Conservation (phyloP, 495 filamentous ascomycete species). For the Amphirosellinia nigrospora region DNA sequence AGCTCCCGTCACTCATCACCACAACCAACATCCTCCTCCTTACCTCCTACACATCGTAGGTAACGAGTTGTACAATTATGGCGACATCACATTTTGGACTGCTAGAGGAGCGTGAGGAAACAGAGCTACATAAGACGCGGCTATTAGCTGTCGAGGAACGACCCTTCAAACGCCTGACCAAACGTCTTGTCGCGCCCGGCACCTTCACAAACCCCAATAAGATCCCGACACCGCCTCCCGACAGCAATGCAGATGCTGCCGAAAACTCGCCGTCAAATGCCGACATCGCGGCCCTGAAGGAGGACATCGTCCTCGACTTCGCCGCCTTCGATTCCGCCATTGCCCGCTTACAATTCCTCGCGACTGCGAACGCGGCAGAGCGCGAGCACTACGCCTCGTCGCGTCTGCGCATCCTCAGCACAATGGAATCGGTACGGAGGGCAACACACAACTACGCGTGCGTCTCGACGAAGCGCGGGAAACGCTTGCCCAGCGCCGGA, state of each 20-base stretch:
- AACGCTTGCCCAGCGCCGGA: conserved; percentile 77
- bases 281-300: conserved; percentile 66
- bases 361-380: conserved; percentile 81
- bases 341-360: conserved; percentile 84
- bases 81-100: conserved; percentile 41
- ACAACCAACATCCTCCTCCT: background rate
- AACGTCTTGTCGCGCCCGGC: conserved; percentile 72
- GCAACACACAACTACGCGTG: conserved; percentile 70
- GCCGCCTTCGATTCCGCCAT: conserved; percentile 81
- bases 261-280: conserved; percentile 42
- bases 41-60: background rate
- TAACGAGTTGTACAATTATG: conserved; percentile 25
- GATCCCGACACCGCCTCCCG: conserved; percentile 73
- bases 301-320: conserved; percentile 90
- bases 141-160: conserved; percentile 92
- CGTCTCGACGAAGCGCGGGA: conserved; percentile 79
- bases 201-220: conserved; percentile 60
- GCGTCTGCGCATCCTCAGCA: conserved; percentile 74
- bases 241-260: conserved; percentile 47
- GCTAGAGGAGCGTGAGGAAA: conserved; percentile 64
- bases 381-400: conserved; percentile 84
- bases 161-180: conserved; percentile 87
- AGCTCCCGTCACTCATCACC: conserved; percentile 11
- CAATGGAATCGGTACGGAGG: conserved; percentile 80
- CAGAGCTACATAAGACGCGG: conserved; percentile 87